phyloP scores from a whole-genome alignment of 805 yeast genomes.

The Saturnispora serradocipensis region DNA sequence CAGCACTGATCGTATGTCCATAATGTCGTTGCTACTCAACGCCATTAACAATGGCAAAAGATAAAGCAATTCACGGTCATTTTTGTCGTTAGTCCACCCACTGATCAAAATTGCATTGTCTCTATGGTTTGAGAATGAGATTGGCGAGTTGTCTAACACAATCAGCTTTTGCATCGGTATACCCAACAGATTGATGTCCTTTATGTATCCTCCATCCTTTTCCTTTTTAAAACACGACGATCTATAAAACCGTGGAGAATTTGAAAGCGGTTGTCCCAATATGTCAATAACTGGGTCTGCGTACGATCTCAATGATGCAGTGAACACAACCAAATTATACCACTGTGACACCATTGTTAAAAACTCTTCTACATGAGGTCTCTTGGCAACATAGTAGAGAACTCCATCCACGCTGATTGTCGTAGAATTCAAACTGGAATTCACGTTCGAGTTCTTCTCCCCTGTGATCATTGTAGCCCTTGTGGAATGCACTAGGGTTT shows the following conservation, averaged over 20 bases:
- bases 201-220: slow-evolving; percentile 74
- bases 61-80: slow-evolving; percentile 74
- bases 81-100: slow-evolving; percentile 98
- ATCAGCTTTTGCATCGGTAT: slow-evolving; percentile 37
- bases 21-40: slow-evolving; percentile 62
- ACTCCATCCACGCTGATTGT: slow-evolving; percentile 5
- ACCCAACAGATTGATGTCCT: slow-evolving; percentile 38
- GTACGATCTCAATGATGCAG: slow-evolving; percentile 89
- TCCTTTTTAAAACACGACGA: not conserved
- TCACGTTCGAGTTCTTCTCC: not conserved
- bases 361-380: slow-evolving; percentile 87
- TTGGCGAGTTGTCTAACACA: slow-evolving; percentile 88
- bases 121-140: slow-evolving; percentile 74
- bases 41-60: slow-evolving; percentile 73
- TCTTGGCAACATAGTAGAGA: slow-evolving; percentile 78
- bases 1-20: slow-evolving; percentile 75
- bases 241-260: slow-evolving; percentile 46
- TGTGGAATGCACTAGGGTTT: slow-evolving; percentile 80
- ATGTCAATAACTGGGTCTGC: slow-evolving; percentile 91
- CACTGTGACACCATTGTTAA: slow-evolving; percentile 69
- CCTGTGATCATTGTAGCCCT: slow-evolving; percentile 1
- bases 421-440: not conserved
- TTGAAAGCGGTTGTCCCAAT: slow-evolving; percentile 38
- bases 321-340: slow-evolving; percentile 85
- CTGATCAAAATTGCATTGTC: slow-evolving; percentile 88